Evolutionary conservation across 371 early-diverging fungal genomes (phyloP).

Genomic region (Coemansia sp.): DNA sequence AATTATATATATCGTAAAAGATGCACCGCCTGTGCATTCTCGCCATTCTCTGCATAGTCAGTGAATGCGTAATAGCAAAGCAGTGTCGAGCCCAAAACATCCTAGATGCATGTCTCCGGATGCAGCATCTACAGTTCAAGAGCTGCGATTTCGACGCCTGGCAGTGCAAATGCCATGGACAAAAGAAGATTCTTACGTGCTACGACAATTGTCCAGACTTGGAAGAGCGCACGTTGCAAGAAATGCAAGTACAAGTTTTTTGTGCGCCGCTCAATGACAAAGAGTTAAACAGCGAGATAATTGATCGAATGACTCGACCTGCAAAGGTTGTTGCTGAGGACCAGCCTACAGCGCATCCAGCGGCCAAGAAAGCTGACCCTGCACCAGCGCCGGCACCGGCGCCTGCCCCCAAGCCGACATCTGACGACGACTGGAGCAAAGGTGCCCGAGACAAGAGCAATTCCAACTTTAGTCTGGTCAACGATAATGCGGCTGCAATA

Average conservation of each 20-base stretch:
- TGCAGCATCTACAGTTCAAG: slow-evolving; percentile 41
- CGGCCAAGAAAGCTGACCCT: slow-evolving; percentile 3
- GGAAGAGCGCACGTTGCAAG: slow-evolving; percentile 46
- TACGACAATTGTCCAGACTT: slow-evolving; percentile 52
- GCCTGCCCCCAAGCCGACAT: slow-evolving; percentile 5
- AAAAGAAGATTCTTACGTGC: slow-evolving; percentile 49
- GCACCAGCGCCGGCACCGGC: slow-evolving; percentile 16
- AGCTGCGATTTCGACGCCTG: slow-evolving; percentile 44
- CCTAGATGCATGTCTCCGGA: slow-evolving; percentile 43
- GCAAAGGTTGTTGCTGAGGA: slow-evolving; percentile 32
- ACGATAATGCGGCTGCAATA: slow-evolving; percentile 15
- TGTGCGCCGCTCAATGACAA: slow-evolving; percentile 42
- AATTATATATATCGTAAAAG: background rate
- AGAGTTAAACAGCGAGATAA: slow-evolving; percentile 33
- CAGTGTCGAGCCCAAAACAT: slow-evolving; percentile 47
- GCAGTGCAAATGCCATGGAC: slow-evolving; percentile 49
- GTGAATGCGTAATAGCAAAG: background rate
- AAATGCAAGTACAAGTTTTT: slow-evolving; percentile 48
- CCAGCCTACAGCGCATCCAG: slow-evolving; percentile 3
- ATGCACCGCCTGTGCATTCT: slow-evolving; percentile 7
- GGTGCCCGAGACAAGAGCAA: slow-evolving; percentile 17
- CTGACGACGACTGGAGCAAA: slow-evolving; percentile 12
- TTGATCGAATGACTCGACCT: slow-evolving; percentile 44
- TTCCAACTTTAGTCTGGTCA: slow-evolving; percentile 29
- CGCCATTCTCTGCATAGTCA: slow-evolving; percentile 1